Evolutionary conservation across 2,329 filamentous ascomycete species (phyloP), one percentile per base, ranked within the genome.

Genomic region (Talaromyces piceae): DNA sequence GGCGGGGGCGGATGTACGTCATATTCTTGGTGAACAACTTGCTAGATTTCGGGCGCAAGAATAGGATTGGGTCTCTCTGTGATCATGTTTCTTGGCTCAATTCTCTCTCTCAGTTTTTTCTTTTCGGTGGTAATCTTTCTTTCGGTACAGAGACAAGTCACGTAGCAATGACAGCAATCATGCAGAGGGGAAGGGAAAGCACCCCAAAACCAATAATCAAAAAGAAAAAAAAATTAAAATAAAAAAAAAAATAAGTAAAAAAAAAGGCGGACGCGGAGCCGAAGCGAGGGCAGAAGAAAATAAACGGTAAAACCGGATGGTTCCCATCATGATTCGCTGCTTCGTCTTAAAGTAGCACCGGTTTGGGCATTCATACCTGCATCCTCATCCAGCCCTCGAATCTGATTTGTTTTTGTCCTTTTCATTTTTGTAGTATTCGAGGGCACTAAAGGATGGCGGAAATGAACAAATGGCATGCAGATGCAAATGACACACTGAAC

Each of bases 291-390:
- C 6, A 4, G 9, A 18, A 20, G 11, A 37, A 37, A n/a, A n/a
- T n/a, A n/a, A n/a, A n/a, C n/a, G n/a, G n/a, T n/a, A n/a, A 37
- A 37, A 11, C 5, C 33, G n/a, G 33, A 37, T 9, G 20, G 16
- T 37, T 20, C 16, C 16, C 37, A 16, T 41, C 39, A 43, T 65
- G 65, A 67, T 67, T 69, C 61, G 66, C 57, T 60, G 63, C 63
- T 61, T 62, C 49, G 41, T 43, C 37, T 46, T 52, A 6, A 33
- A 45, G 46, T 60, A 62, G 54, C 55, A 64, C 54, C 54, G 57
- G 56, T 63, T 70, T 71, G 68, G 68, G 69, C 69, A 72, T 63
- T 65, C 63, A 68, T 68, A 61, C 68, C 60, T 69, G 65, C 64
- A 64, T 61, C 16, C 5, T 18, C 33, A 37, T 20, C 33, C 16